Percentiles rank a stretch among this genome's conserved stretches.
phyloP scores from a whole-genome alignment of 805 yeast genomes.

The Blastobotrys parvus region DNA sequence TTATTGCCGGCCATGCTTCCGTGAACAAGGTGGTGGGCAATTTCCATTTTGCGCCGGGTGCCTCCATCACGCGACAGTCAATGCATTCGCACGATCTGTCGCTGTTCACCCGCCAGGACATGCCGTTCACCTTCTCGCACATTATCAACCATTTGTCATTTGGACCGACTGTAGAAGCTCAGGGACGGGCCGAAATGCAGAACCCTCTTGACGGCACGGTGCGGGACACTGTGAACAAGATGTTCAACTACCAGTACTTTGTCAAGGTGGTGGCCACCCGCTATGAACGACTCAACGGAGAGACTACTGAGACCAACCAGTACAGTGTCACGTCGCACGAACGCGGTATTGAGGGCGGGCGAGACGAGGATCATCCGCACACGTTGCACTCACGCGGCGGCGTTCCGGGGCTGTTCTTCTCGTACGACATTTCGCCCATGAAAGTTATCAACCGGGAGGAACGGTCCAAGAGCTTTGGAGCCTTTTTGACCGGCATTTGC shows the following conservation, averaged over 20 bases:
- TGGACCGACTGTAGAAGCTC: slow-evolving; percentile 38
- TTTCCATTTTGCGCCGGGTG: slow-evolving; percentile 94
- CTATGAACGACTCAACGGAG: slow-evolving; percentile 56
- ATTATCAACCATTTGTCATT: slow-evolving; percentile 72
- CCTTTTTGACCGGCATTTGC: slow-evolving; percentile 71
- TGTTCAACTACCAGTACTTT: slow-evolving; percentile 65
- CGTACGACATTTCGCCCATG: slow-evolving; percentile 88
- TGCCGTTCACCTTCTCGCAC: slow-evolving; percentile 69
- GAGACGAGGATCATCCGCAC: slow-evolving; percentile 85
- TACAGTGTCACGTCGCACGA: slow-evolving; percentile 84
- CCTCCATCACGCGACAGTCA: slow-evolving; percentile 47
- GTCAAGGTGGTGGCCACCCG: slow-evolving; percentile 87
- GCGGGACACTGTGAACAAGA: slow-evolving; percentile 39
- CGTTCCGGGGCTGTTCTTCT: slow-evolving; percentile 77
- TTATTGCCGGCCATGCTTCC: slow-evolving; percentile 68
- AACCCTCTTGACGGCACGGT: slow-evolving; percentile 60
- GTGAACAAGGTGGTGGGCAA: slow-evolving; percentile 85
- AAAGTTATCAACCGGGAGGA: slow-evolving; percentile 80
- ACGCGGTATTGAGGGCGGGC: slow-evolving; percentile 77
- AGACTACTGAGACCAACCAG: slow-evolving; percentile 69
- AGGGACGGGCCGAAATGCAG: slow-evolving; percentile 31
- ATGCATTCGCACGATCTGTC: slow-evolving; percentile 80
- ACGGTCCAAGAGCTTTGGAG: slow-evolving; percentile 65
- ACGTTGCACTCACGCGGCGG: slow-evolving; percentile 72
- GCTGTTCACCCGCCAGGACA: slow-evolving; percentile 46